Base-by-base conservation (phyloP, 2,329 filamentous ascomycete genomes). In the Colletotrichum sp. region DNA sequence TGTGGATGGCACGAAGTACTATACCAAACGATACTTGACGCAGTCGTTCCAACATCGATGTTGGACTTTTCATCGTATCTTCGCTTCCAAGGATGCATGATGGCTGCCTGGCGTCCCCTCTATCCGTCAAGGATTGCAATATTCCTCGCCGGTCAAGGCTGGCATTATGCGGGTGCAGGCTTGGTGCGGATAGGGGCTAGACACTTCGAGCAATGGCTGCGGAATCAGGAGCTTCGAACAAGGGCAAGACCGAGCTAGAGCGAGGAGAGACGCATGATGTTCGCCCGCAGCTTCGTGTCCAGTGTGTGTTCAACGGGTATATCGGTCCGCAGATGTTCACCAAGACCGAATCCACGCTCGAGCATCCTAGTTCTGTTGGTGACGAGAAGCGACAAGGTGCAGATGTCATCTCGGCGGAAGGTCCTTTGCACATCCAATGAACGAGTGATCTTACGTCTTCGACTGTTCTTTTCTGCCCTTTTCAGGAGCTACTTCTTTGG, bases 321-420 rank as follows among this genome's bases (percentile, higher is more conserved):
- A 38, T 72, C 74, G 65, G 69, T 76, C 74, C 74, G 74, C 36
- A 34, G 55, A 58, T 47, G 66, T 58, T 51, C 55, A 55, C 63
- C 24, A 55, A 65, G 33, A 21, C 55, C 36, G 51, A 21, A 33
- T 47, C 63, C 59, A 57, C 65, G 61, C 61, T 57, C 63, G 18
- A n/a, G 34, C 33, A 33, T 24, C 12, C 51, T 65, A 62, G 27
- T 51, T 31, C 18, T 21, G 75, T 76, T 76, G 75, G 73, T 76
- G 75, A 76, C 43, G 67, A 66, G 38, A 33, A 58, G 15, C 34
- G 55, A 66, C 33, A 47, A 62, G 69, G 61, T 76, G 73, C 73
- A 76, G 75, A 70, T 75, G 51, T 70, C 67, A 75, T 70, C 75
- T 73, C 34, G 61, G 36, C 73, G 62, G 33, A 21, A 72, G 54